Conservation (phyloP, 306 rosid species). For the Fagus sylvatica region DNA sequence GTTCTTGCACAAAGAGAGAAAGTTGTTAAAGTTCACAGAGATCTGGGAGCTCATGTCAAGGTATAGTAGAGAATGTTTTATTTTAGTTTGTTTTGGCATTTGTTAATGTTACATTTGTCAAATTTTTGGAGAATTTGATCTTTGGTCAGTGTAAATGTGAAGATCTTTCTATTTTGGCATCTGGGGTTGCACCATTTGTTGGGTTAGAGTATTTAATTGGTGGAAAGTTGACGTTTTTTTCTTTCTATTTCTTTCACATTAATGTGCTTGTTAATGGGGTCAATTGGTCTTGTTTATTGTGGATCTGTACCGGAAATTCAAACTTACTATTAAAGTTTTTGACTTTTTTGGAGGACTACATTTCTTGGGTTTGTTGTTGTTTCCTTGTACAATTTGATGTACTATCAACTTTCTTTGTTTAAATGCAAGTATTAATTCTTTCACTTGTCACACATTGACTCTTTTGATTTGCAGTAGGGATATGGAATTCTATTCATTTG, state of each 20-base stretch:
- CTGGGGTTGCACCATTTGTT: constrained; percentile 26
- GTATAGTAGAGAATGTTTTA: constrained; percentile 22
- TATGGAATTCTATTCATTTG: constrained; percentile 8
- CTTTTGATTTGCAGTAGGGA: constrained; percentile 16
- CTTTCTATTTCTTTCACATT: constrained; percentile 6
- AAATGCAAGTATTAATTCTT: background rate
- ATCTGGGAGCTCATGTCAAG: constrained; percentile 43
- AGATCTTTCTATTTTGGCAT: constrained; percentile 7
- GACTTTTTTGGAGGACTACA: background rate
- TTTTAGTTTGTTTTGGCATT: constrained; percentile 10
- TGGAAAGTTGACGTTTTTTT: constrained; percentile 9
- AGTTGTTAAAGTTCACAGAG: constrained; percentile 7
- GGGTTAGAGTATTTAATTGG: constrained; percentile 15
- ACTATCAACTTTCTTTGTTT: background rate
- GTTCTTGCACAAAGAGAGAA: too few relatives aligned
- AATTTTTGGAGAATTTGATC: constrained; percentile 11
- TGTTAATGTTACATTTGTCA: constrained; percentile 4
- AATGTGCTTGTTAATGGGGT: constrained; percentile 14
- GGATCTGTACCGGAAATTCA: constrained; percentile 17
- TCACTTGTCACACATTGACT: constrained; percentile 2
- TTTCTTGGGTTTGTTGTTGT: constrained; percentile 16
- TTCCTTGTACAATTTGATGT: constrained; percentile 25
- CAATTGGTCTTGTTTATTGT: constrained; percentile 6
- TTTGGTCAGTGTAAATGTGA: constrained; percentile 5
- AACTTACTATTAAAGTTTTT: constrained; percentile 2